Conservation (phyloP, 768 basidiomycete species). For the Tricholoma terreum region DNA sequence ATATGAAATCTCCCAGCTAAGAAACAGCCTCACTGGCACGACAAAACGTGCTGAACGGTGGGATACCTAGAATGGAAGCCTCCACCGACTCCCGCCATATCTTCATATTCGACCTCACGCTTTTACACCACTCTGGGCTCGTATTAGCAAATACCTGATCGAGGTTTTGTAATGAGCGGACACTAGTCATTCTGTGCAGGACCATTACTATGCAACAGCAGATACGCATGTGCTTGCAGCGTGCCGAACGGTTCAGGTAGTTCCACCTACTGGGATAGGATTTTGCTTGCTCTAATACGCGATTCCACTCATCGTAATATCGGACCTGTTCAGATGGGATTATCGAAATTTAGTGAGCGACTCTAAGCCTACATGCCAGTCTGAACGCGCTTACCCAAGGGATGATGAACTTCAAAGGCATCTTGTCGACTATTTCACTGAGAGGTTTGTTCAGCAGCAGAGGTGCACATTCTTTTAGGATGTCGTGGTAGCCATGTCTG, state of each 20-base stretch:
- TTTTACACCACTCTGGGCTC: not conserved
- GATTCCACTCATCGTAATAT: conserved; percentile 6
- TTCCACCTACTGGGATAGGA: not conserved
- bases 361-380: not conserved
- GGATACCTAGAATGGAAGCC: not conserved
- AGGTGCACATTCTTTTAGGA: conserved; percentile 7
- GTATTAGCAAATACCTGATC: not conserved
- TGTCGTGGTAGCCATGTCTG: conserved; percentile 8
- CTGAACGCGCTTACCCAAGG: conserved; percentile 7
- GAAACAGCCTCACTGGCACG: not conserved
- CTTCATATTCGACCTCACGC: not conserved
- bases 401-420: conserved; percentile 2
- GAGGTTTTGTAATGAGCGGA: not conserved
- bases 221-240: not conserved
- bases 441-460: conserved; percentile 6
- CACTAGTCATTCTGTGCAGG: not conserved
- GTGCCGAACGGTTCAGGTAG: not conserved
- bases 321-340: not conserved
- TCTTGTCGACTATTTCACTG: not conserved
- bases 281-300: not conserved
- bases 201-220: not conserved
- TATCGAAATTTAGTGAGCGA: not conserved
- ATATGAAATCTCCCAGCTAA: no score
- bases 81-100: not conserved
- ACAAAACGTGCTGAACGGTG: not conserved